A percentile compares a stretch with the other conserved stretches of the same genome.
Conservation (phyloP, 495 filamentous ascomycete species). For the Achaetomiella virescens region DNA sequence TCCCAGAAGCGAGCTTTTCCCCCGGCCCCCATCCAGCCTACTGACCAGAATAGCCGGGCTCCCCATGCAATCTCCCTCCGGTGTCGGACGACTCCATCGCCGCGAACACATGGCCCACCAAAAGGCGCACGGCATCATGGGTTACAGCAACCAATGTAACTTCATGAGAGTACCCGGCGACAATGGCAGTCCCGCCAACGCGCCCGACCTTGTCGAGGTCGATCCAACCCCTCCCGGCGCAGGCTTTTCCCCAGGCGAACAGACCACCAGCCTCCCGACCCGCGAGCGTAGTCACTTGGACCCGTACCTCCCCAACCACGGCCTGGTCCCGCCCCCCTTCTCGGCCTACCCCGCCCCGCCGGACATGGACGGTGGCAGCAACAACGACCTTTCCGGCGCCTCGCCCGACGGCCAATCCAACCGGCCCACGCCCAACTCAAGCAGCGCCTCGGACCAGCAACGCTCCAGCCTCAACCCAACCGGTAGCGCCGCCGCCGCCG, state of each 20-base stretch:
- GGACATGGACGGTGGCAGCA: slow-evolving; percentile 17
- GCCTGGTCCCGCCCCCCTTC: slow-evolving; percentile 27
- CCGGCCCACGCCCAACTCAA: slow-evolving; percentile 49
- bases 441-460: slow-evolving; percentile 28
- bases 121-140: background rate
- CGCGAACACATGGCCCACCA: background rate
- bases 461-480: slow-evolving; percentile 28
- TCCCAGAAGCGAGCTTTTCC: no score
- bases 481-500: slow-evolving; percentile 15
- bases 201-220: slow-evolving; percentile 25
- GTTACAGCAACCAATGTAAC: slow-evolving; percentile 29
- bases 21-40: background rate
- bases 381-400: slow-evolving; percentile 34
- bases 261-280: slow-evolving; percentile 25
- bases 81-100: background rate
- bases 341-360: slow-evolving; percentile 10
- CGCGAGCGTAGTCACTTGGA: slow-evolving; percentile 25
- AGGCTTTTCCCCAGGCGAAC: slow-evolving; percentile 15
- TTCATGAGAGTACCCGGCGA: slow-evolving; percentile 30
- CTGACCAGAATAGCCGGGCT: slow-evolving; percentile 12
- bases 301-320: slow-evolving; percentile 21
- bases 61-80: background rate
- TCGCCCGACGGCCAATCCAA: slow-evolving; percentile 40
- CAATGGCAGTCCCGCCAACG: slow-evolving; percentile 26
- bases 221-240: slow-evolving; percentile 18